Evolutionary conservation across 2,329 filamentous ascomycete genomes (phyloP), one percentile per base, ranked within the genome.

Genomic region (Orbilia oligospora): DNA sequence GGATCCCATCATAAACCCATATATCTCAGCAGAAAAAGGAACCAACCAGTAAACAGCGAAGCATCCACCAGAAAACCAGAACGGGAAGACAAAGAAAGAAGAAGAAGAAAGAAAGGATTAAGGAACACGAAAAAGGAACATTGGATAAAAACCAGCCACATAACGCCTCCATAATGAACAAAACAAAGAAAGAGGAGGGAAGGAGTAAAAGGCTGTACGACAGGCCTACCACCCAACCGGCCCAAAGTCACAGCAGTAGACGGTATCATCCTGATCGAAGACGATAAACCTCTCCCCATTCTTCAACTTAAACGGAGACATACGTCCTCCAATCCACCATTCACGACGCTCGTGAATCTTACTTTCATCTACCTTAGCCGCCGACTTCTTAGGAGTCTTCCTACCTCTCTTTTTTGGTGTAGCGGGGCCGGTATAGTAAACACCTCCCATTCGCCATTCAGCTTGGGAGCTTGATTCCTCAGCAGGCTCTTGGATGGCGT

Each of bases 161-260:
- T 27, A 55, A 55, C 51, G 51, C 51, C 49, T 6, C 24, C 51
- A 33, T 24, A 55, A 9, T 18, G 3, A 55, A 18, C 51, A 55
- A 30, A 30, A 33, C 33, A 67, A 46, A 30, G 33, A 36, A 56
- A 56, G 20, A 18, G n/a, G 4, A 44, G n/a, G 16, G 1, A 27
- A 14, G n/a, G 6, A 58, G 10, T 9, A 8, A 30, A n/a, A n/a
- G n/a, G n/a, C 9, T n/a, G 27, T 33, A 27, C 8, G 2, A 36
- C 22, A 44, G 30, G 9, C 8, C 70, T 41, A 79, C 69, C 76
- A 79, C 76, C 76, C 76, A 27, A 73, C 64, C 33, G 76, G 76
- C 12, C 76, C 76, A 44, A 79, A 79, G 53, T 79, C 76, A 49
- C 76, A 79, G 36, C 73, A 79, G 18, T 72, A 79, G 51, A 79